A percentile compares a stretch with the other conserved stretches of the same genome.
These are phyloP conservation scores for Neckera pumila DNA, from an alignment of 225 moss, liverwort and hornwort genomes.

Conservation along the genomic window DNA sequence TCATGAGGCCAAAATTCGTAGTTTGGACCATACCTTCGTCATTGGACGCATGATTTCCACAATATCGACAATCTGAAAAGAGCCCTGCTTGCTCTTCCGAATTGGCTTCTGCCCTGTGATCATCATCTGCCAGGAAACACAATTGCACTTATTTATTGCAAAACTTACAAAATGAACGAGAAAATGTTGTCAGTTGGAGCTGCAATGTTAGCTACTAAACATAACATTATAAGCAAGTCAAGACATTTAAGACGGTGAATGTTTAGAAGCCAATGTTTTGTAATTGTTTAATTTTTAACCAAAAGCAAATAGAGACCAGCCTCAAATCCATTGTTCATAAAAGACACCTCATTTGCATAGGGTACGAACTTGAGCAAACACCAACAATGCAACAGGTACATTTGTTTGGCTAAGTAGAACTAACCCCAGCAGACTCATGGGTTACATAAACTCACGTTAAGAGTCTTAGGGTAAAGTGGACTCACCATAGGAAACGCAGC, in stretches of 20 bases:
- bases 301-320: not conserved
- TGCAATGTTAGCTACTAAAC: not conserved
- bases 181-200: not conserved
- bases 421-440: not conserved
- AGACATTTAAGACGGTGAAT: not conserved
- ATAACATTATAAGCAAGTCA: not conserved
- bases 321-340: not conserved
- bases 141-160: not conserved
- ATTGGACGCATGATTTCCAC: slow-evolving; percentile 83
- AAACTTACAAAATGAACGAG: not conserved
- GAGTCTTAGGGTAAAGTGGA: not conserved
- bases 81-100: slow-evolving; percentile 96
- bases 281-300: not conserved
- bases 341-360: not conserved
- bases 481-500: slow-evolving; percentile 85
- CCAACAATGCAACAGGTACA: not conserved
- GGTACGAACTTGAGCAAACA: not conserved
- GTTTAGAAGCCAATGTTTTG: not conserved
- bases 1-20: not conserved
- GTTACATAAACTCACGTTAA: not conserved
- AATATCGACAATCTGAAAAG: slow-evolving; percentile 88
- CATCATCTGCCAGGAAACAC: slow-evolving; percentile 59
- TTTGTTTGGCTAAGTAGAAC: not conserved
- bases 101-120: slow-evolving; percentile 94
- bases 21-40: slow-evolving; percentile 56